Percentiles rank a stretch among this genome's conserved stretches.
Conservation (phyloP, 2,329 filamentous ascomycete genomes). For the Neoscytalidium dimidiatum region DNA sequence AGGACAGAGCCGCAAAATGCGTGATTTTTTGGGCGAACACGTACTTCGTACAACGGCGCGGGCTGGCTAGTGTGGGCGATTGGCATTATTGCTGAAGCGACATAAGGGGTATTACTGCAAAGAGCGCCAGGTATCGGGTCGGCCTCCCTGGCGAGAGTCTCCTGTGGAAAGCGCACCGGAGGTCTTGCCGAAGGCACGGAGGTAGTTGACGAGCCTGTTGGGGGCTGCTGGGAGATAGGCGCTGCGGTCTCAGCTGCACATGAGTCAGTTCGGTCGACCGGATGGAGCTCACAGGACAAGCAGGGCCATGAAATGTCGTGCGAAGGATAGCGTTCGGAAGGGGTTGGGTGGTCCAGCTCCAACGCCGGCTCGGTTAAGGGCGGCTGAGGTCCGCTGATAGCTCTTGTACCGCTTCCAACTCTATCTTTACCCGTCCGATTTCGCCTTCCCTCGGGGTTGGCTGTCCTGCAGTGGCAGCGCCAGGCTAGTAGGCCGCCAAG, state of each 20-base stretch:
- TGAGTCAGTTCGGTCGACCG: slow-evolving; percentile 12
- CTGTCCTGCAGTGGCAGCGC: neutral
- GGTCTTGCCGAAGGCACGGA: slow-evolving; percentile 7
- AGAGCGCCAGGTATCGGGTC: neutral
- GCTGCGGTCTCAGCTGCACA: neutral
- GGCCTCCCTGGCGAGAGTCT: neutral
- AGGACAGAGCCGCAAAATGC: slow-evolving; percentile 4
- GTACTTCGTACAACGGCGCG: neutral
- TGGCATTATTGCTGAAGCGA: neutral
- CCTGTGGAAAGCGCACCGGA: neutral
- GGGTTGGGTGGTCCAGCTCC: neutral
- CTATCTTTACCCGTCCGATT: neutral
- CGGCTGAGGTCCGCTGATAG: neutral
- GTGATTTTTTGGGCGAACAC: slow-evolving; percentile 9
- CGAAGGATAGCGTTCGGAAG: neutral
- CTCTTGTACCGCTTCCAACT: neutral
- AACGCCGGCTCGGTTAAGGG: neutral
- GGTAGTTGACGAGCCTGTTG: neutral
- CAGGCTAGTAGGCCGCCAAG: neutral
- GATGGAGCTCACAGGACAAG: neutral
- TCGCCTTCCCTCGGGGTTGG: too few species aligned
- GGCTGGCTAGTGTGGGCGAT: neutral
- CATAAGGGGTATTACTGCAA: neutral
- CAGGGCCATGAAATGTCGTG: neutral
- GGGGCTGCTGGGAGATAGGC: neutral